phyloP scores from a whole-genome alignment of 1,139 yeast genomes.

The Candida albicans region DNA sequence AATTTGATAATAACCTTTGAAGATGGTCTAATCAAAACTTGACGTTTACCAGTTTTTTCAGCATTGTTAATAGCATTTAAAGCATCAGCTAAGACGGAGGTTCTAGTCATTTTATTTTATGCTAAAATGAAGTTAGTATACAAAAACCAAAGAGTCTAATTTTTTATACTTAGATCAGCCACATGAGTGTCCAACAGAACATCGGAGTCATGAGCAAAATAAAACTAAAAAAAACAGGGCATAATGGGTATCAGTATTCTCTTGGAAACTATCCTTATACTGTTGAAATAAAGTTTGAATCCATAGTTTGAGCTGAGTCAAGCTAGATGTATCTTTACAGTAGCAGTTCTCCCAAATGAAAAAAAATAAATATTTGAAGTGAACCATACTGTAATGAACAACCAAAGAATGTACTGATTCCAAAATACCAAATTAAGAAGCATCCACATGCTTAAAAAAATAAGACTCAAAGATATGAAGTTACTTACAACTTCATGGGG shows the following conservation, averaged over 20 bases:
- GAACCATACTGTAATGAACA: slow-evolving; percentile 5
- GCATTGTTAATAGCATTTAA: slow-evolving; percentile 98
- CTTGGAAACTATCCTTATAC: slow-evolving; percentile 13
- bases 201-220: slow-evolving; percentile 37
- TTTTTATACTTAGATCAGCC: slow-evolving; percentile 18
- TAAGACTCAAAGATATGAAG: slow-evolving; percentile 5
- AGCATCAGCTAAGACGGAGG: slow-evolving; percentile 99
- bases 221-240: slow-evolving; percentile 2
- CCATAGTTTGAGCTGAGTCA: slow-evolving; percentile 5
- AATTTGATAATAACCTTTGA: slow-evolving; percentile 98
- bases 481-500: not conserved
- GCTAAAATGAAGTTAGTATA: slow-evolving; percentile 11
- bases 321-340: slow-evolving; percentile 4
- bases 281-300: slow-evolving; percentile 16
- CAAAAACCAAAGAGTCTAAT: slow-evolving; percentile 4
- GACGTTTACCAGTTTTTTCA: slow-evolving; percentile 99
- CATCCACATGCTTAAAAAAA: slow-evolving; percentile 3
- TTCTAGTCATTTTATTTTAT: slow-evolving; percentile 76
- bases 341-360: slow-evolving; percentile 2
- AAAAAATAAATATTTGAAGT: slow-evolving; percentile 3
- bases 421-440: slow-evolving; percentile 1
- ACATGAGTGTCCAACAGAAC: slow-evolving; percentile 38
- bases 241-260: slow-evolving; percentile 31
- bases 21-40: slow-evolving; percentile 97
- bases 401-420: slow-evolving; percentile 13